These are phyloP conservation scores for Gypsophila paniculata DNA, from an alignment of 179 eudicot species.

Conservation along the genomic window DNA sequence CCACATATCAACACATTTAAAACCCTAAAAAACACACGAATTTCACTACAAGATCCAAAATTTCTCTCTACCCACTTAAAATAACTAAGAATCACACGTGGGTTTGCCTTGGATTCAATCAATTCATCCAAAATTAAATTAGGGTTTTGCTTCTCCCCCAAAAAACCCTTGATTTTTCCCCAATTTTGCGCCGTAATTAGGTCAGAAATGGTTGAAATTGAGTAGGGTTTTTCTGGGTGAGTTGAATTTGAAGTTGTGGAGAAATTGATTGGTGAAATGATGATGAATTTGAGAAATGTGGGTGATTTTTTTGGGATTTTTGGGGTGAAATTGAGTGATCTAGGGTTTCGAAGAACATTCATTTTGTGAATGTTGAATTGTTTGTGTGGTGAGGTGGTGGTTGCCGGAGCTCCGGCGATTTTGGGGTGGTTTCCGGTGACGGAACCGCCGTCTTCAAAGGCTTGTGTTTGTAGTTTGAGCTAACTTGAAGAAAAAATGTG, in stretches of 20 bases:
- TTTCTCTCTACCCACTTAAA: conserved; percentile 46
- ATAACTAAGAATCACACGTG: conserved; percentile 29
- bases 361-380: neutral
- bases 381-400: neutral
- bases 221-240: conserved; percentile 17
- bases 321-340: conserved; percentile 8
- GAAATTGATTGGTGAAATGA: neutral
- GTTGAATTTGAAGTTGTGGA: conserved; percentile 14
- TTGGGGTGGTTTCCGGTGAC: neutral
- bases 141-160: conserved; percentile 22
- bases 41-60: conserved; percentile 29
- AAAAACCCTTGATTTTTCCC: conserved; percentile 32
- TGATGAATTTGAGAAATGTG: neutral
- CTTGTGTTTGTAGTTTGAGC: too few relatives aligned
- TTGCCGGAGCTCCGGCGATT: conserved; percentile 3
- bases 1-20: conserved; percentile 32
- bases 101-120: conserved; percentile 27
- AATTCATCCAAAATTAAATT: conserved; percentile 31
- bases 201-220: conserved; percentile 25
- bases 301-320: conserved; percentile 11
- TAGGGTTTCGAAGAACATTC: conserved; percentile 13
- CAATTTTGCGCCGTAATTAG: conserved; percentile 44
- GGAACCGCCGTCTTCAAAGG: neutral
- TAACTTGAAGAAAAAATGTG: too few relatives aligned
- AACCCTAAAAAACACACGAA: conserved; percentile 35